Percentiles rank a stretch among this genome's conserved stretches.
These are phyloP conservation scores for Ephemerocybe angulata DNA, from an alignment of 768 basidiomycete genomes.

Conservation along the genomic window DNA sequence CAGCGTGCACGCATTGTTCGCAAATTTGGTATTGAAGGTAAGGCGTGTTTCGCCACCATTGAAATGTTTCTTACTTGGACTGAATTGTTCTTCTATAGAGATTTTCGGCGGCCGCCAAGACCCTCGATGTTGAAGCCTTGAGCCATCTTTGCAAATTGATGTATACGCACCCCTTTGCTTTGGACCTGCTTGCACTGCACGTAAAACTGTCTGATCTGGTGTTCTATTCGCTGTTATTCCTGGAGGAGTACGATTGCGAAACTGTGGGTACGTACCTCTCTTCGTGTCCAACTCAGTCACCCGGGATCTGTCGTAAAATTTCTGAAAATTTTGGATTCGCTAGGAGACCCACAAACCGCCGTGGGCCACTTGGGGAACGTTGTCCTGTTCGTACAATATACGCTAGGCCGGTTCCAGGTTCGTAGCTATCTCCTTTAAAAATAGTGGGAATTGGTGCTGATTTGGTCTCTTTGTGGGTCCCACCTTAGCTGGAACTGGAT, in stretches of 20 bases:
- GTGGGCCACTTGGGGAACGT: slow-evolving; percentile 74
- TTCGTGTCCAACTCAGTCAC: not conserved
- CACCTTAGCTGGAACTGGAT: slow-evolving; percentile 44
- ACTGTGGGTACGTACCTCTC: slow-evolving; percentile 59
- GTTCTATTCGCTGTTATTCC: slow-evolving; percentile 54
- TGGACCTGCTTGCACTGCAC: slow-evolving; percentile 72
- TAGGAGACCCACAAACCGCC: slow-evolving; percentile 83
- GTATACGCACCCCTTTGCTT: slow-evolving; percentile 49
- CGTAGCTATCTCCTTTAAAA: not conserved
- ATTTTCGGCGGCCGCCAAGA: slow-evolving; percentile 47
- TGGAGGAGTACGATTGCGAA: slow-evolving; percentile 76
- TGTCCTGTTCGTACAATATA: slow-evolving; percentile 70
- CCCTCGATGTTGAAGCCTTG: slow-evolving; percentile 64
- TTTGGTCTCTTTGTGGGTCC: slow-evolving; percentile 6
- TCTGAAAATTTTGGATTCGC: slow-evolving; percentile 1
- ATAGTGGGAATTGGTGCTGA: not conserved
- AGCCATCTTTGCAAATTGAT: slow-evolving; percentile 69
- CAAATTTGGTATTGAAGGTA: slow-evolving; percentile 56
- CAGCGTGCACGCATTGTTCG: slow-evolving; percentile 54
- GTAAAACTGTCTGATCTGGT: slow-evolving; percentile 61
- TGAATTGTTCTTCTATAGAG: slow-evolving; percentile 37
- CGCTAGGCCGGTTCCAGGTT: slow-evolving; percentile 63
- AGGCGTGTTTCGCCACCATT: slow-evolving; percentile 13
- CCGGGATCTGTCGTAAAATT: not conserved
- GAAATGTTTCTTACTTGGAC: slow-evolving; percentile 3